Evolutionary conservation across 176 grass and related monocot genomes (phyloP).

Genomic region (Bonia amplexicaulis): DNA sequence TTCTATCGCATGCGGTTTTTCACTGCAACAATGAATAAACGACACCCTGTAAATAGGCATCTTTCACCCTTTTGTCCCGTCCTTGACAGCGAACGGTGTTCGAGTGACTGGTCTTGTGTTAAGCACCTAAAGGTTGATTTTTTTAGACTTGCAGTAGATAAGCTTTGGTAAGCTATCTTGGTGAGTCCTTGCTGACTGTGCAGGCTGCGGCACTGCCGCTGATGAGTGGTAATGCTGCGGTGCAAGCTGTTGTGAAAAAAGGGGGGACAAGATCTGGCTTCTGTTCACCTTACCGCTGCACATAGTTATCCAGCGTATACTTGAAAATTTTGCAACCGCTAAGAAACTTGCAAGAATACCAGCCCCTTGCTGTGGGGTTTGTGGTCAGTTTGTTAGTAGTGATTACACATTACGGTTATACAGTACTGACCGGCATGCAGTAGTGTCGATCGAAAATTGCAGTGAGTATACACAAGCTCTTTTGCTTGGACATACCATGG

Average conservation of each 20-base stretch:
- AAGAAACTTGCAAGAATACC: not conserved
- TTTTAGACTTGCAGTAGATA: conserved; percentile 14
- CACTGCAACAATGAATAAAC: conserved; percentile 30
- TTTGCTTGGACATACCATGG: too few species aligned
- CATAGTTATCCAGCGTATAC: not conserved
- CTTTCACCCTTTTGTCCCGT: not conserved
- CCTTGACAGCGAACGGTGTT: conserved; percentile 23
- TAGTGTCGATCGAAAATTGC: not conserved
- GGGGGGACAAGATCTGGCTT: not conserved
- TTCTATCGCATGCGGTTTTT: conserved; percentile 23
- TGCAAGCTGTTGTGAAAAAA: not conserved
- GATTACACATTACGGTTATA: not conserved
- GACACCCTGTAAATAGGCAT: conserved; percentile 43
- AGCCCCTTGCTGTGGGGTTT: not conserved
- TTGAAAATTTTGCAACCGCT: not conserved
- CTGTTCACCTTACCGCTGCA: not conserved
- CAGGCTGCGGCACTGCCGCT: not conserved
- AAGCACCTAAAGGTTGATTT: conserved; percentile 7
- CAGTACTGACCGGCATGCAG: not conserved
- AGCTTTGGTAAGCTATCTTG: conserved; percentile 1
- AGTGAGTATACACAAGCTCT: too few species aligned
- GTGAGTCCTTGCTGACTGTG: conserved; percentile 8
- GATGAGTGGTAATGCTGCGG: not conserved
- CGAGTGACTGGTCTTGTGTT: conserved; percentile 24
- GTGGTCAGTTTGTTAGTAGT: not conserved